A percentile compares a stretch with the other conserved stretches of the same genome.
Conservation (phyloP, 2,329 filamentous ascomycete species). For the Claviceps cyperi region DNA sequence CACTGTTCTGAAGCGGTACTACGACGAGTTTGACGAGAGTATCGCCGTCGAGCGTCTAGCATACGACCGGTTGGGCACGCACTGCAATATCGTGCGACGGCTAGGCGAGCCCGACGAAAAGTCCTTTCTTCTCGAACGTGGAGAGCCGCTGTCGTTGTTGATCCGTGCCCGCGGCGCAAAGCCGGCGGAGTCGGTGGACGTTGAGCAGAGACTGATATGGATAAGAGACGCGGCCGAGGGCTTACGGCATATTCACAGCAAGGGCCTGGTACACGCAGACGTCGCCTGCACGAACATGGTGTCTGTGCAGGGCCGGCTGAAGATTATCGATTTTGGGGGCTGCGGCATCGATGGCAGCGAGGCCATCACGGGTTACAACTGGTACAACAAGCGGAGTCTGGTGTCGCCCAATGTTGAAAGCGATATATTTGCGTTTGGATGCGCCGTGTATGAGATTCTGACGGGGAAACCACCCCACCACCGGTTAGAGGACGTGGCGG, state of each 20-base stretch:
- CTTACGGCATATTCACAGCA: conserved; percentile 2
- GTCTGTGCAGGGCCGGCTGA: not conserved
- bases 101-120: conserved; percentile 1
- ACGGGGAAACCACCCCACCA: not conserved
- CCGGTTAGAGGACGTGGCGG: not conserved
- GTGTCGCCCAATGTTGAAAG: not conserved
- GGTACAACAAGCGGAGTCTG: not conserved
- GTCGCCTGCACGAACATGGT: conserved; percentile 6
- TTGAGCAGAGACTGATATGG: conserved; percentile 3
- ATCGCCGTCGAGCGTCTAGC: conserved; percentile 3
- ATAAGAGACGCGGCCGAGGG: conserved; percentile 1
- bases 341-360: conserved; percentile 4
- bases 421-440: not conserved
- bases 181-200: not conserved
- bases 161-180: not conserved
- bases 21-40: conserved; percentile 2
- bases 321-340: conserved; percentile 5
- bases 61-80: conserved; percentile 3
- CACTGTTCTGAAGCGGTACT: conserved; percentile 5
- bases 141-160: not conserved
- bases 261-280: conserved; percentile 4
- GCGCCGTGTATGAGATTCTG: not conserved
- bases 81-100: conserved; percentile 3
- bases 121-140: conserved; percentile 5
- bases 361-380: conserved; percentile 4